Conservation (phyloP, 768 basidiomycete species). For the Zangia roseola region DNA sequence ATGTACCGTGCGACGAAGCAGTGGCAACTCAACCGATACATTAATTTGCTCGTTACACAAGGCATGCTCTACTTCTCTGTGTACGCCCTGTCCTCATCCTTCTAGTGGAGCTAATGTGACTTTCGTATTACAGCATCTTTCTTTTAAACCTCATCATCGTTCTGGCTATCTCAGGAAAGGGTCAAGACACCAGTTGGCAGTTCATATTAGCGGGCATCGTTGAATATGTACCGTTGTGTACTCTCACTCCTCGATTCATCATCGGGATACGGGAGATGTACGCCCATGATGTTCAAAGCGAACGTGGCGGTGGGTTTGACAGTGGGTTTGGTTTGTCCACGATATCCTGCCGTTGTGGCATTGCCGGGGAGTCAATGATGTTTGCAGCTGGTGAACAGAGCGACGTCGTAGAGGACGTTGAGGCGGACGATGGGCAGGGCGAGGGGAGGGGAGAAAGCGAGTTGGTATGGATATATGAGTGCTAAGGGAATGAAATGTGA, state of each 20-base stretch:
- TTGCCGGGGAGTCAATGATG: not conserved
- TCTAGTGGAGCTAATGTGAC: not conserved
- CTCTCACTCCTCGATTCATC: constrained; percentile 1
- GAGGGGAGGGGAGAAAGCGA: too few relatives aligned
- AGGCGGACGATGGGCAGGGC: not conserved
- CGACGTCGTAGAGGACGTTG: not conserved
- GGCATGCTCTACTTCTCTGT: not conserved
- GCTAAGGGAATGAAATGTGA: too few relatives aligned
- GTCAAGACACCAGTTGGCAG: not conserved
- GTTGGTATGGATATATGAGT: too few relatives aligned
- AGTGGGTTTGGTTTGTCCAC: not conserved
- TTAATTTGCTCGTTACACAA: not conserved
- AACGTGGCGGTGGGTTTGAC: not conserved
- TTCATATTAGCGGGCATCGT: not conserved
- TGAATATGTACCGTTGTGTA: not conserved
- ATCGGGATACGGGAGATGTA: not conserved
- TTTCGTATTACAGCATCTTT: not conserved
- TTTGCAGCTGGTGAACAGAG: not conserved
- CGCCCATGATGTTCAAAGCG: not conserved
- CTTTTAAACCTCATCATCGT: not conserved
- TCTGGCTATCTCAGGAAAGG: not conserved
- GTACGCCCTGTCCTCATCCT: too few relatives aligned
- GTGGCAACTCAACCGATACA: not conserved
- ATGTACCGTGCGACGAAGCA: not conserved
- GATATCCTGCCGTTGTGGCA: too few relatives aligned